Percentiles rank a stretch among this genome's conserved stretches.
Conservation (phyloP, 2,329 filamentous ascomycete genomes). For the Phoma sp. region DNA sequence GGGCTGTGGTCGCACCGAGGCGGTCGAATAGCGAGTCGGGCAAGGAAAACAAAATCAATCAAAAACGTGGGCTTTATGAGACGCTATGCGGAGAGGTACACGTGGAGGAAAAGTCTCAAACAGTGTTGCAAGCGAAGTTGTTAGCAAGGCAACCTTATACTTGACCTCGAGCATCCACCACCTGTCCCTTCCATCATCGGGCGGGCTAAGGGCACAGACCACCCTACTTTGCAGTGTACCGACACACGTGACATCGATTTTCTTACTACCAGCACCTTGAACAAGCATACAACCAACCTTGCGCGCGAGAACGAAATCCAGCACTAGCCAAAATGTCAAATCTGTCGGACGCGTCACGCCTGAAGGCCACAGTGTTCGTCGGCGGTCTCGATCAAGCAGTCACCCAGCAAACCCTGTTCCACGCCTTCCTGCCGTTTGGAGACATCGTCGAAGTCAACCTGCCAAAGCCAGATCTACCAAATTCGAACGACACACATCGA, state of each 20-base stretch:
- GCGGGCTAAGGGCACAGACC: conserved; percentile 30
- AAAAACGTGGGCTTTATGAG: conserved; percentile 16
- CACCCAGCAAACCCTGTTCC: conserved; percentile 75
- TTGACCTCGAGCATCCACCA: conserved; percentile 42
- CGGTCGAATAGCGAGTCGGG: conserved; percentile 28
- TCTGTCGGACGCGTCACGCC: conserved; percentile 83
- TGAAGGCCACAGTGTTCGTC: conserved; percentile 92
- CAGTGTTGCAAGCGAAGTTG: conserved; percentile 20
- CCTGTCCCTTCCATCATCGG: conserved; percentile 41
- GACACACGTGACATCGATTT: conserved; percentile 36
- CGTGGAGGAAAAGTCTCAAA: conserved; percentile 30
- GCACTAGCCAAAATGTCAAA: conserved; percentile 32
- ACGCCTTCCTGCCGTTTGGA: conserved; percentile 95
- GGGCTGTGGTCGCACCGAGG: conserved; percentile 42
- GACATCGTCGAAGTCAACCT: conserved; percentile 91
- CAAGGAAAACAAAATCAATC: conserved; percentile 29
- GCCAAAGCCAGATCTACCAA: conserved; percentile 84
- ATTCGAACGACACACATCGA: conserved; percentile 78
- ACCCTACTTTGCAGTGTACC: conserved; percentile 35
- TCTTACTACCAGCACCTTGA: conserved; percentile 5
- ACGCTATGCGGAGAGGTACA: conserved; percentile 19
- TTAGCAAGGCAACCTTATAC: conserved; percentile 33
- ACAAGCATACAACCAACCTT: conserved; percentile 14
- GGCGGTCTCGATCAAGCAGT: conserved; percentile 85
- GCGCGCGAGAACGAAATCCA: not conserved